Conservation (phyloP, 163 green algal species). For the Picocystis sp. region DNA sequence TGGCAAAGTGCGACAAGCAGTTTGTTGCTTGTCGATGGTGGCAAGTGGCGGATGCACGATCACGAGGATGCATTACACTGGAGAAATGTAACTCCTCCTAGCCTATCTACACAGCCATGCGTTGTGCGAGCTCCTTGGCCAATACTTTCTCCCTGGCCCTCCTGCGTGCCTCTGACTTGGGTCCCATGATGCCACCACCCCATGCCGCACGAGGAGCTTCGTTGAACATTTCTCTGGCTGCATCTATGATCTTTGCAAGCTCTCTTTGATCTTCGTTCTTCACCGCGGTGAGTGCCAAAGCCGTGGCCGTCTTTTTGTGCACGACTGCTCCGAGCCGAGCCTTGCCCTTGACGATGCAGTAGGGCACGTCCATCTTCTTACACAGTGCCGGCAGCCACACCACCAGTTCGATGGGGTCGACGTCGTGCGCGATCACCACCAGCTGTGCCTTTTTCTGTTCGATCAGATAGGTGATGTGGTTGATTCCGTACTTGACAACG, state of each 20-base stretch:
- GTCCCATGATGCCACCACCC: constrained; percentile 94
- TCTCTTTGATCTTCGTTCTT: constrained; percentile 97
- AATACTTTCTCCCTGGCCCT: constrained; percentile 58
- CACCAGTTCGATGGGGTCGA: constrained; percentile 98
- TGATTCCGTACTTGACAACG: constrained; percentile 98
- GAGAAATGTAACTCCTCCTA: too few species aligned
- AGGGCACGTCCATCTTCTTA: constrained; percentile 97
- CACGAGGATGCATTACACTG: too few species aligned
- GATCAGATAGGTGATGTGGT: constrained; percentile 96
- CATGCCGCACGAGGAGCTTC: constrained; percentile 64
- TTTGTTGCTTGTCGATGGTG: too few species aligned
- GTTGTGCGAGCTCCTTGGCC: constrained; percentile 56
- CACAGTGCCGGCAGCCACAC: constrained; percentile 96
- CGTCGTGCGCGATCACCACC: constrained; percentile 93
- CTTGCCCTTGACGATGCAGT: constrained; percentile 99
- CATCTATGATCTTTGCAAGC: constrained; percentile 89
- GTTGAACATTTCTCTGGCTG: constrained; percentile 65
- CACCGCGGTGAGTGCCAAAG: constrained; percentile 74
- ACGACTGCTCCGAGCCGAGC: constrained; percentile 85
- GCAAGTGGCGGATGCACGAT: too few species aligned
- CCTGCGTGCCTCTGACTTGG: constrained; percentile 77
- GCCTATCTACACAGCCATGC: constrained; percentile 10
- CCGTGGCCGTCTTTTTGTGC: constrained; percentile 96
- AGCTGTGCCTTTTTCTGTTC: constrained; percentile 84
- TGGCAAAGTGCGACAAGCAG: too few species aligned